Base-by-base conservation (phyloP, 805 yeast species). In the Metschnikowia peoriensis region DNA sequence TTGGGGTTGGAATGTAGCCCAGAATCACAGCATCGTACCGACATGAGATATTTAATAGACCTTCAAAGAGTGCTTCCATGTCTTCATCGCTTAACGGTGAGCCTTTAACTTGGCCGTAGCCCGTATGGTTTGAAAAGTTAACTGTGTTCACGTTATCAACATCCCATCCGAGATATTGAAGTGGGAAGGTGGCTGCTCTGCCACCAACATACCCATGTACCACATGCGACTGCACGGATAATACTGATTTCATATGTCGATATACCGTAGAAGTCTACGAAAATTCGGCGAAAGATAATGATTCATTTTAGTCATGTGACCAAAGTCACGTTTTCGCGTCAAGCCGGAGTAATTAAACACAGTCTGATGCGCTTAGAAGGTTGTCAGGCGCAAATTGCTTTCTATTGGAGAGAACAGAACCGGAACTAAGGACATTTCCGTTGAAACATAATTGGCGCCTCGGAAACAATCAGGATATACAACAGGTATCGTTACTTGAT, bases 151-250 rank as follows among this genome's bases (percentile, higher is more conserved):
- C 75, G 22, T 84, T 84, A 66, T 93, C 97, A 9, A 92, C 96
- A 65, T 94, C 93, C 97, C 97, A 93, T 0, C 94, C 96, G 43
- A 82, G 76, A 41, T 83, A 73, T 64, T 93, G 97, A 22, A 93
- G 71, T 0, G 98, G 97, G 65, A 94, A 88, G 2, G 93, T 88
- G 0, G 94, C 89, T 0, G 97, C 96, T 52, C 85, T 81, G 66
- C 91, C 91, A 1, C 99, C 99, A 1, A 94, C 99, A 62, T 89
- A 87, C 2, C 99, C 99, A 66, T 93, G 98, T 2, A 84, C 91
- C 1, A 94, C 98, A 67, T 94, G 97, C 4, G 97, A 89, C 60
- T 83, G 88, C 4, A 84, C 73, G 0, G 86, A 79, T 6, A 84
- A 70, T 0, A 82, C 67, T 27, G 66, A 51, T 48, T 61, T 66